Base-by-base conservation (phyloP, 2,329 filamentous ascomycete genomes). In the Curvularia hawaiiensis region DNA sequence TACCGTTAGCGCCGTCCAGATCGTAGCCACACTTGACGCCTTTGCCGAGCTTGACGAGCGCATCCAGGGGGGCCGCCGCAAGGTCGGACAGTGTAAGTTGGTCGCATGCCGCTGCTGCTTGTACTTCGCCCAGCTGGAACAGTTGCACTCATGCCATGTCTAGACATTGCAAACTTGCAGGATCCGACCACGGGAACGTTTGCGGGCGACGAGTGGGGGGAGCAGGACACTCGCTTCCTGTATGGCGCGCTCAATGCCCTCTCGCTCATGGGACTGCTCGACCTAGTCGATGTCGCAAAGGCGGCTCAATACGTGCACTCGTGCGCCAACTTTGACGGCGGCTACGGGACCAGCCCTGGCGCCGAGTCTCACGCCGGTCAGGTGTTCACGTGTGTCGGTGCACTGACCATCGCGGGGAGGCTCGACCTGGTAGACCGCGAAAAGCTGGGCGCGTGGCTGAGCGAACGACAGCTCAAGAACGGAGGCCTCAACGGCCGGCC, bases 361-460 rank as follows among this genome's bases (percentile, higher is more conserved):
- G 92, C 92, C 18, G 95, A 99, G 78, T 96, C 93, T 26, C 95
- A 99, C 76, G 88, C 94, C 0, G 95, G 93, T 14, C 95, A 99
- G 78, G 92, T 98, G 45, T 97, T 96, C 75, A 97, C 94, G 7
- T 99, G 95, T 74, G 83, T 98, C 20, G 93, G 88, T 12, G 92
- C 94, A 20, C 82, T 99, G 56, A 85, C 90, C 43, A 97, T 99
- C 65, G 92, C 90, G 40, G 88, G 87, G 22, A 85, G 90, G 46
- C 83, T 97, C 46, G 92, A 97, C 69, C 79, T 94, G 16, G 88
- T 97, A 45, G 87, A 97, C 71, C 85, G 85, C 60, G 91, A 97
- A 72, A 90, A 89, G 66, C 81, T 98, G 4, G 93, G 88, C 18
- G 86, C 87, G 48, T 99, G 95, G 95, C 82, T 99, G 52, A 96